phyloP scores from a whole-genome alignment of 164 flowering plant genomes.

The Piper longum region DNA sequence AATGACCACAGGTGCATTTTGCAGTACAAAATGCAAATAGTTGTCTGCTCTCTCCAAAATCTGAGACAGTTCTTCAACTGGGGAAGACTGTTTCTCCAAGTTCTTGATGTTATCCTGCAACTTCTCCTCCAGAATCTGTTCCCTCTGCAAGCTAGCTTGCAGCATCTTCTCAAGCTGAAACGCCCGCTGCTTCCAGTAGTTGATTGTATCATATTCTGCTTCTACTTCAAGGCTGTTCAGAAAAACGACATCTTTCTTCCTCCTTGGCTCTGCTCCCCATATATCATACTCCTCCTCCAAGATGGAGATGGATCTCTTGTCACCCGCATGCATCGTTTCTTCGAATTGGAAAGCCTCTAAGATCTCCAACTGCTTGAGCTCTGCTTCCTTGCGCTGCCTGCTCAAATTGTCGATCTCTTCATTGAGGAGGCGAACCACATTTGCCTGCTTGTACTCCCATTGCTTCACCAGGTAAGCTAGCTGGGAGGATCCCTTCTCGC shows the following conservation, averaged over 20 bases:
- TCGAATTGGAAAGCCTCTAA: constrained; percentile 73
- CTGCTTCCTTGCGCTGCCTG: constrained; percentile 59
- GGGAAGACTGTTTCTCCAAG: constrained; percentile 69
- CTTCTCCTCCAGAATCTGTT: constrained; percentile 53
- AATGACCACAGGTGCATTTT: constrained; percentile 91
- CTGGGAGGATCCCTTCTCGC: constrained; percentile 83
- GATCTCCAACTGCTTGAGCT: constrained; percentile 73
- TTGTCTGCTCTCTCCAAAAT: constrained; percentile 85
- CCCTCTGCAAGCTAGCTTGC: constrained; percentile 65
- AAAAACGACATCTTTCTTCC: constrained; percentile 32
- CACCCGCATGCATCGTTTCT: constrained; percentile 44
- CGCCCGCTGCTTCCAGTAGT: constrained; percentile 79
- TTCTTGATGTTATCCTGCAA: constrained; percentile 58
- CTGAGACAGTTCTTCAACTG: constrained; percentile 84
- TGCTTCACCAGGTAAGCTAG: constrained; percentile 57
- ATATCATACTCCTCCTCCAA: constrained; percentile 51
- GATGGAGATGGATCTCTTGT: constrained; percentile 58
- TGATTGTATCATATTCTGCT: constrained; percentile 58
- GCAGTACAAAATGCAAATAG: constrained; percentile 90
- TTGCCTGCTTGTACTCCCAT: constrained; percentile 84
- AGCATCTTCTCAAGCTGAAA: constrained; percentile 54
- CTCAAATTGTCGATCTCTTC: constrained; percentile 73
- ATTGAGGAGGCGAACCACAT: constrained; percentile 74
- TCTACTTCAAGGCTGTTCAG: constrained; percentile 46
- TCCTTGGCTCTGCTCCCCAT: constrained; percentile 42